These are phyloP conservation scores for Hawksworthiomyces lignivorus DNA, from an alignment of 2,329 filamentous ascomycete genomes.

Conservation along the genomic window DNA sequence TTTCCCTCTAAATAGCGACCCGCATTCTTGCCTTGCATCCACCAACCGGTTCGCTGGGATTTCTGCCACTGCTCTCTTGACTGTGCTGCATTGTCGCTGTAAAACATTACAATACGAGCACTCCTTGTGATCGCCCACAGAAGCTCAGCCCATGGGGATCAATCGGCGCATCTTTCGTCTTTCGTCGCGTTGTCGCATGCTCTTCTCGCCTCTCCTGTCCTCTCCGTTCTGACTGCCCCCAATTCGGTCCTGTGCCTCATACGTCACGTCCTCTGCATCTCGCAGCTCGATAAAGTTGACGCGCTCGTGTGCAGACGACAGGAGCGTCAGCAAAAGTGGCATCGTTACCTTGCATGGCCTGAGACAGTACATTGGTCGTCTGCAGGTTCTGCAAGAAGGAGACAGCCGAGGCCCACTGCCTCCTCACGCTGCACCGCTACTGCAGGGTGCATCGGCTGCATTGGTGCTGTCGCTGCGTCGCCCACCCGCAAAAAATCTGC, in stretches of 20 bases:
- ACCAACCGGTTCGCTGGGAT: constrained; percentile 1
- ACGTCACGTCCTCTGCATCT: too few relatives aligned
- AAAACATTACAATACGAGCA: too few relatives aligned
- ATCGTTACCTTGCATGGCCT: too few relatives aligned
- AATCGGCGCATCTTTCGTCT: neutral
- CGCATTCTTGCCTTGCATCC: constrained; percentile 1
- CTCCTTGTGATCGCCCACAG: too few relatives aligned
- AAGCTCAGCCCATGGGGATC: too few relatives aligned
- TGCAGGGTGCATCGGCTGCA: constrained; percentile 8
- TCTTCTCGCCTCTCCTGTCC: too few relatives aligned
- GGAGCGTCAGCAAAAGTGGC: too few relatives aligned
- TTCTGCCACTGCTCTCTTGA: neutral
- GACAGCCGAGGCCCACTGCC: constrained; percentile 5
- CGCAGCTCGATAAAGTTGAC: too few relatives aligned
- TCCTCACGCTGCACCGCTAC: constrained; percentile 1
- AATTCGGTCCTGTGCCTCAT: too few relatives aligned
- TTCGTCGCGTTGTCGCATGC: neutral
- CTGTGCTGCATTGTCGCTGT: neutral
- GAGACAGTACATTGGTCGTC: too few relatives aligned
- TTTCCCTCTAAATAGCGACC: neutral
- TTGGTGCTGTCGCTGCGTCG: constrained; percentile 2
- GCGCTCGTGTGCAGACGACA: too few relatives aligned
- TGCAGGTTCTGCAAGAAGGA: neutral
- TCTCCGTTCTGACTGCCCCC: neutral
- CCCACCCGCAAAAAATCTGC: neutral